Evolutionary conservation across 2,329 filamentous ascomycete genomes (phyloP), one percentile per base, ranked within the genome.

Genomic region (Ophiocordyceps camponoti-saundersi): DNA sequence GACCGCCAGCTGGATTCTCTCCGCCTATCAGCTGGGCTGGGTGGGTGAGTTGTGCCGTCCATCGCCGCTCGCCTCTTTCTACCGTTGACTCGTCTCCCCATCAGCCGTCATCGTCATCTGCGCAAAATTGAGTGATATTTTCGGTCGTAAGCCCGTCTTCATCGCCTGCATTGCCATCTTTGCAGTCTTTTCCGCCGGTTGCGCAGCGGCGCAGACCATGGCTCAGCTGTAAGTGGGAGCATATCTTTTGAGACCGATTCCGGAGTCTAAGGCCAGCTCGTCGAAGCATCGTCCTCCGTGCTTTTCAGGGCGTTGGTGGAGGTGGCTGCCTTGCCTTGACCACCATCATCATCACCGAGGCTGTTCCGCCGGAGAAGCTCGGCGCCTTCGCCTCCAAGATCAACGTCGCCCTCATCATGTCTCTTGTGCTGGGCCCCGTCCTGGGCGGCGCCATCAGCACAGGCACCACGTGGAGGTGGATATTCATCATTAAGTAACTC

Each of bases 291-390:
- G 52, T 70, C 12, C 72, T 62, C 46, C 66, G 71, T 30, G 66
- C 67, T 0, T 62, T 73, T 5, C 70, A 74, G 46, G 71, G 70
- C 16, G 61, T 74, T 18, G 72, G 72, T 1, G 72, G 68, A 5
- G 68, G 72, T 16, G 71, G 71, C 1, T 61, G 75, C 11, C 75
- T 72, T 55, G 70, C 68, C 45, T 53, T 74, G 16, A 65, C 65
- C 1, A 66, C 72, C 30, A 66, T 70, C 30, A 62, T 65, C 12
- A 60, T 73, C 1, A 61, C 69, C n/a, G 68, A 72, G 47, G 60
- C 72, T n/a, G 65, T 67, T 0, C 61, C 63, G 1, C 56, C 58
- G 6, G 53, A 59, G 44, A 56, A 62, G 48, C 59, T 58, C 23
- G 58, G 54, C 6, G 59, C 54, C 6, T n/a, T 61, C 36, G 55